Percentiles rank a stretch among this genome's conserved stretches.
These are phyloP conservation scores for Penicillium sp. DNA, from an alignment of 2,329 filamentous ascomycete species.

Conservation along the genomic window DNA sequence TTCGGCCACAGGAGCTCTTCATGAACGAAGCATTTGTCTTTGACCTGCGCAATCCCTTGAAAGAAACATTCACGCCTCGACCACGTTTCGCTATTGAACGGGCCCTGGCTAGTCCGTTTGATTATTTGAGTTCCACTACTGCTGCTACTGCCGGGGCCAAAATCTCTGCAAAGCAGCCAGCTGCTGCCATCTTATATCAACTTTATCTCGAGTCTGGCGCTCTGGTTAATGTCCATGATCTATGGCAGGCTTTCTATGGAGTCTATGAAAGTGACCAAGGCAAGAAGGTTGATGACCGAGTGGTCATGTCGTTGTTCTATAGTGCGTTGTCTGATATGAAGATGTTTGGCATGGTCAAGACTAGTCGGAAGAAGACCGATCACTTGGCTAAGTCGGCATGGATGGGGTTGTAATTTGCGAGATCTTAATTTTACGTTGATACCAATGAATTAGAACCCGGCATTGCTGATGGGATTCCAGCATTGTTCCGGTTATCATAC, in stretches of 20 bases:
- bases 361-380: constrained; percentile 87
- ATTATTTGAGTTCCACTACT: constrained; percentile 60
- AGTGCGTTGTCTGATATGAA: constrained; percentile 80
- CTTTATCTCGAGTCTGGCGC: constrained; percentile 64
- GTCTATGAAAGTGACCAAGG: constrained; percentile 46
- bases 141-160: constrained; percentile 26
- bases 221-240: constrained; percentile 61
- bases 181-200: constrained; percentile 62
- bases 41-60: constrained; percentile 58
- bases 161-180: constrained; percentile 56
- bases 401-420: constrained; percentile 59
- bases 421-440: background rate
- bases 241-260: constrained; percentile 62
- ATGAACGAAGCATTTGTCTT: constrained; percentile 61
- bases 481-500: no score
- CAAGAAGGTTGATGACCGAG: constrained; percentile 32
- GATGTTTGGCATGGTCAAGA: constrained; percentile 82
- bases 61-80: constrained; percentile 59
- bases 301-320: constrained; percentile 74
- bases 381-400: constrained; percentile 82
- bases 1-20: constrained; percentile 53
- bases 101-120: constrained; percentile 59
- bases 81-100: constrained; percentile 62
- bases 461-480: no score
- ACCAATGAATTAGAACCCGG: background rate